Conservation (phyloP, 768 basidiomycete species). For the Asterophora parasitica region DNA sequence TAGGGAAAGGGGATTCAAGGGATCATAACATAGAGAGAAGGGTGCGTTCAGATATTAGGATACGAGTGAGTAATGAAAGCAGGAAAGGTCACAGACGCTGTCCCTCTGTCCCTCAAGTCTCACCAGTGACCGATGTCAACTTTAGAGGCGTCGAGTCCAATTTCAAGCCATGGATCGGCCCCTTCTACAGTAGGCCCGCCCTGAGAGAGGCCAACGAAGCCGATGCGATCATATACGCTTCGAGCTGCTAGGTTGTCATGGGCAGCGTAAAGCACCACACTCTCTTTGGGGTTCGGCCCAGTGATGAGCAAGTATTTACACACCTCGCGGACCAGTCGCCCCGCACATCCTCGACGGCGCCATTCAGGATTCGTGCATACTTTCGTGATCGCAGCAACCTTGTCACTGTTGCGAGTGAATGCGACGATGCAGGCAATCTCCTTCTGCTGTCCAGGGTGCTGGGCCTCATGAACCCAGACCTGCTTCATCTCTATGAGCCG, state of each 20-base stretch:
- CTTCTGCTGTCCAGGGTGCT: conserved; percentile 14
- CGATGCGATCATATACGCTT: conserved; percentile 58
- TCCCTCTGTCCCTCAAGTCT: conserved; percentile 12
- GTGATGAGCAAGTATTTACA: conserved; percentile 37
- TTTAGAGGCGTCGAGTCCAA: conserved; percentile 48
- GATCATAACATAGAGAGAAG: neutral
- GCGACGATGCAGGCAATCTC: conserved; percentile 65
- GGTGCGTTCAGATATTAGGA: too few species aligned
- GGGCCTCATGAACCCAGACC: conserved; percentile 61
- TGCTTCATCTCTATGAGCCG: conserved; percentile 40
- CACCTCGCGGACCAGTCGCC: conserved; percentile 54
- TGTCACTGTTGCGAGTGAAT: conserved; percentile 54
- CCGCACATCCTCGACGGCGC: conserved; percentile 54
- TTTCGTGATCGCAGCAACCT: conserved; percentile 63
- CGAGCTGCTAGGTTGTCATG: conserved; percentile 48
- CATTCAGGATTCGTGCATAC: conserved; percentile 57
- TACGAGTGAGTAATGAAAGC: neutral
- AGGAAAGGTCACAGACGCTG: neutral
- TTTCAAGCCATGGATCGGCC: conserved; percentile 51
- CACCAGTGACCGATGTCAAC: conserved; percentile 69
- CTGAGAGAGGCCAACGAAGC: conserved; percentile 52
- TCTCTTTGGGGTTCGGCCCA: conserved; percentile 29
- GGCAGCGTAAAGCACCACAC: conserved; percentile 65
- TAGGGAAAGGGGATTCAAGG: neutral
- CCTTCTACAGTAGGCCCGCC: conserved; percentile 31